Evolutionary conservation across 176 grass and related monocot species (phyloP).

Genomic region (Calamus simplicifolius): DNA sequence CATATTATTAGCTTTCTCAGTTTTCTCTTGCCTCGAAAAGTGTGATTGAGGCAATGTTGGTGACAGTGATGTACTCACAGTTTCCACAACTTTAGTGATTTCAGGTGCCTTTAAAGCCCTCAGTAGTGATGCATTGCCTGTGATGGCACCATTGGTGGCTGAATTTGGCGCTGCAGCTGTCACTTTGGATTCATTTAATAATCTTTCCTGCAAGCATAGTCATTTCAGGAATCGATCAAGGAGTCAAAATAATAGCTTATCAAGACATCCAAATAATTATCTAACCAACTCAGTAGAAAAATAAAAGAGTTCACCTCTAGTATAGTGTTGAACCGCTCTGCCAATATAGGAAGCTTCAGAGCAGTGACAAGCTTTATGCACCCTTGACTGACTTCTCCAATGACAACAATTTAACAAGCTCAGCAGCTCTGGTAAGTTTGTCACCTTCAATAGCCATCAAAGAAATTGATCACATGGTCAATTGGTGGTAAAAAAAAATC

Average conservation of each 20-base stretch:
- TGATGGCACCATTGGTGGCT: neutral
- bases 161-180: slow-evolving; percentile 5
- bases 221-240: neutral
- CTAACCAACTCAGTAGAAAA: neutral
- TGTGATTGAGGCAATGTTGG: slow-evolving; percentile 8
- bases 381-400: slow-evolving; percentile 89
- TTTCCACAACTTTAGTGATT: slow-evolving; percentile 13
- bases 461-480: neutral
- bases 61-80: slow-evolving; percentile 2
- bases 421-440: slow-evolving; percentile 74
- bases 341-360: slow-evolving; percentile 76
- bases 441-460: slow-evolving; percentile 40
- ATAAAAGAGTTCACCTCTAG: slow-evolving; percentile 47
- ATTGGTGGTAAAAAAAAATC: too few relatives aligned
- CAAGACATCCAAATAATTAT: neutral
- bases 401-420: slow-evolving; percentile 65
- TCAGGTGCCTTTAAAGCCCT: slow-evolving; percentile 16
- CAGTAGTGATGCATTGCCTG: slow-evolving; percentile 3
- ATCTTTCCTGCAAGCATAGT: slow-evolving; percentile 57
- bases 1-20: slow-evolving; percentile 14
- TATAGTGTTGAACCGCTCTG: slow-evolving; percentile 78
- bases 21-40: slow-evolving; percentile 13
- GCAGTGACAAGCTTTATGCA: slow-evolving; percentile 81
- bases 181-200: slow-evolving; percentile 32
- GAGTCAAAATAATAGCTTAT: neutral